Evolutionary conservation across 495 filamentous ascomycete genomes (phyloP).

Genomic region (Penicillium paxilli): DNA sequence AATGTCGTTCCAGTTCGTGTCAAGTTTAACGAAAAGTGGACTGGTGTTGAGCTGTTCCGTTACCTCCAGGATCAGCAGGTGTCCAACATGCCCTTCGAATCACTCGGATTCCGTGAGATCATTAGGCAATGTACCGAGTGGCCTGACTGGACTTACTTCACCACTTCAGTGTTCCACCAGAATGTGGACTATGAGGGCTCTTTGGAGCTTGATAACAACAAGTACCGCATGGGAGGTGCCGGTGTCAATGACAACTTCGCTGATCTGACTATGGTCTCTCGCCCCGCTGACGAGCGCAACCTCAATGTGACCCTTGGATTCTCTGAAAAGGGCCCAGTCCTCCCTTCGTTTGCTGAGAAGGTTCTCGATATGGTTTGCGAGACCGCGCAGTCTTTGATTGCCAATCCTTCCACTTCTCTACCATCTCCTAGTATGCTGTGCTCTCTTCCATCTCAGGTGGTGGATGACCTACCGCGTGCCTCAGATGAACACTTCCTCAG

Average conservation of each 20-base stretch:
- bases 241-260: constrained; percentile 52
- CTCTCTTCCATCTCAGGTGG: constrained; percentile 31
- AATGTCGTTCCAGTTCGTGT: constrained; percentile 62
- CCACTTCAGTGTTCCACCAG: constrained; percentile 50
- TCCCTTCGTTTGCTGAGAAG: constrained; percentile 37
- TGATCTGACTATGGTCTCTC: constrained; percentile 52
- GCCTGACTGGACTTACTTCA: constrained; percentile 53
- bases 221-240: constrained; percentile 49
- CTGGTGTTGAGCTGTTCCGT: constrained; percentile 50
- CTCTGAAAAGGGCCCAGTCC: constrained; percentile 44
- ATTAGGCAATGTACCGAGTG: constrained; percentile 59
- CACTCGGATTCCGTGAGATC: constrained; percentile 61
- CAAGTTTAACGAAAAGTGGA: constrained; percentile 48
- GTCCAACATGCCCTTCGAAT: constrained; percentile 57
- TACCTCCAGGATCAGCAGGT: constrained; percentile 61
- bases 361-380: constrained; percentile 53
- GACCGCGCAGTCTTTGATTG: constrained; percentile 42
- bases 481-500: constrained; percentile 34
- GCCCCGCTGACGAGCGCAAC: constrained; percentile 37
- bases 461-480: constrained; percentile 27
- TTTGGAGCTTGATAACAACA: constrained; percentile 45
- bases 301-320: constrained; percentile 48
- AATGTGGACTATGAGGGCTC: constrained; percentile 43
- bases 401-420: constrained; percentile 42
- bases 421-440: constrained; percentile 43